Percentiles rank a stretch among this genome's conserved stretches.
These are phyloP conservation scores for Henckelia pumila DNA, from an alignment of 257 asterid genomes.

Conservation along the genomic window DNA sequence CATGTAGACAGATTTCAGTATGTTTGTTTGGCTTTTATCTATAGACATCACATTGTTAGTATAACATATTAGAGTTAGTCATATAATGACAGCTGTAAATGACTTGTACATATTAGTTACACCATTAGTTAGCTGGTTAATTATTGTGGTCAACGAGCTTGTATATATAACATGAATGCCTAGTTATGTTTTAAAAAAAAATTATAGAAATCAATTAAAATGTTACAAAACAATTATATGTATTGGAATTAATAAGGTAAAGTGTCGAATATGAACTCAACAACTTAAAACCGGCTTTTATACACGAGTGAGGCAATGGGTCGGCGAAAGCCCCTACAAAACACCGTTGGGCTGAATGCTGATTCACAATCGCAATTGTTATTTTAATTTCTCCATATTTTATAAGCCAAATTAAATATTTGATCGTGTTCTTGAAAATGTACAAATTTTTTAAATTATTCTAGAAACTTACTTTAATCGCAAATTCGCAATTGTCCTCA, in stretches of 20 bases:
- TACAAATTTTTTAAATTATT: slow-evolving; percentile 10
- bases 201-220: background rate
- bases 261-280: slow-evolving; percentile 36
- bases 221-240: background rate
- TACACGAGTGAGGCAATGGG: slow-evolving; percentile 31
- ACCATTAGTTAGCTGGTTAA: too few species aligned
- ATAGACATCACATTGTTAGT: too few species aligned
- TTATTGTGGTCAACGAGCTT: too few species aligned
- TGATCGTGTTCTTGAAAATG: background rate
- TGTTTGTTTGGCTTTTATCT: too few species aligned
- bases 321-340: slow-evolving; percentile 31
- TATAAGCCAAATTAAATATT: slow-evolving; percentile 17
- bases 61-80: too few species aligned
- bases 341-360: slow-evolving; percentile 26
- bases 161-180: too few species aligned
- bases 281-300: slow-evolving; percentile 25
- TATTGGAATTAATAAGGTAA: background rate
- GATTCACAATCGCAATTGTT: slow-evolving; percentile 30
- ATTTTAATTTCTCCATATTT: slow-evolving; percentile 8
- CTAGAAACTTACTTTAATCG: background rate
- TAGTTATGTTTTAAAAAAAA: background rate
- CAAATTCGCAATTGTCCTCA: background rate
- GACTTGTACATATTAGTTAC: too few species aligned
- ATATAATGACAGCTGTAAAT: too few species aligned
- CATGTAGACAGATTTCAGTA: too few species aligned